phyloP scores from a whole-genome alignment of 1,139 yeast species.

The Yamadazyma membranifaciens region DNA sequence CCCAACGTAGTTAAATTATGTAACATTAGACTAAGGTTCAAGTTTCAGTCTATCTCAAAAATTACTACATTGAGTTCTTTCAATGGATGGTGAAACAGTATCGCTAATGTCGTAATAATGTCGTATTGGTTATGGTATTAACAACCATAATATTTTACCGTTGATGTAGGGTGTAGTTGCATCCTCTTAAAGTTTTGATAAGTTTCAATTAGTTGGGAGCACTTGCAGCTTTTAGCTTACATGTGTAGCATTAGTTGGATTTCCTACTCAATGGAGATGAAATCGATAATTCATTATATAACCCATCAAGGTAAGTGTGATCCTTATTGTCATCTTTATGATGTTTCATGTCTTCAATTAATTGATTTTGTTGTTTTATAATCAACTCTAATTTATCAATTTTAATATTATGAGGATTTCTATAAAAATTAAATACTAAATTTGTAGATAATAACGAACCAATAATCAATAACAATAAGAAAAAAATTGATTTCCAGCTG shows the following conservation, averaged over 20 bases:
- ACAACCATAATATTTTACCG: neutral
- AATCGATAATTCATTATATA: constrained; percentile 13
- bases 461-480: constrained; percentile 23
- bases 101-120: no score
- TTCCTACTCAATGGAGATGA: constrained; percentile 9
- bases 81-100: constrained; percentile 16
- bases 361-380: constrained; percentile 15
- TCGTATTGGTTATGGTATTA: no score
- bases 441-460: constrained; percentile 23
- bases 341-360: constrained; percentile 10
- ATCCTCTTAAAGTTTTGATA: no score
- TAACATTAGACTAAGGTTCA: neutral
- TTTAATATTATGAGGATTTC: constrained; percentile 17
- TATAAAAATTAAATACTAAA: constrained; percentile 21
- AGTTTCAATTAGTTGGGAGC: no score
- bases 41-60: constrained; percentile 13
- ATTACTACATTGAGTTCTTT: constrained; percentile 13
- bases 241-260: neutral
- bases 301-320: constrained; percentile 7
- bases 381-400: constrained; percentile 15
- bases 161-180: constrained; percentile 1
- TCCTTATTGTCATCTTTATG: neutral
- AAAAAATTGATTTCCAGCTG: constrained; percentile 68
- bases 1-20: no score
- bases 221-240: no score